A percentile compares a stretch with the other conserved stretches of the same genome.
phyloP scores from a whole-genome alignment of 2,329 filamentous ascomycete species.

The Ascomycota sp. region DNA sequence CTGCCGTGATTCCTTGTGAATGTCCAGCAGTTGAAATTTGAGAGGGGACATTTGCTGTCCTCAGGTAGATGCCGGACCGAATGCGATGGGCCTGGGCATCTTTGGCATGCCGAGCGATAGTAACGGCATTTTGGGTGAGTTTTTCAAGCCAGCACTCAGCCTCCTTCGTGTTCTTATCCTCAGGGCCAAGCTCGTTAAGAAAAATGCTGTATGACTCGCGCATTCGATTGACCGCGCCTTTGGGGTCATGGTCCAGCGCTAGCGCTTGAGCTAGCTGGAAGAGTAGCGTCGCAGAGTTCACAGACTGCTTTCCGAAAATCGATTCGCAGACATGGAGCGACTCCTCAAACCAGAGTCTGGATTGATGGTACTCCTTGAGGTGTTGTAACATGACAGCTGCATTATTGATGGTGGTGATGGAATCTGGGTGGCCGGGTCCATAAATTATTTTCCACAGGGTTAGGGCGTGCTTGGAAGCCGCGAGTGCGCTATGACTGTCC shows the following conservation, averaged over 20 bases:
- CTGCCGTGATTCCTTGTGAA: constrained; percentile 10
- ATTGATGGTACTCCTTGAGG: constrained; percentile 86
- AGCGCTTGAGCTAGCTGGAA: constrained; percentile 95
- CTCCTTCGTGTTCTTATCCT: constrained; percentile 96
- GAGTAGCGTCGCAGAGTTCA: constrained; percentile 83
- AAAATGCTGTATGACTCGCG: constrained; percentile 95
- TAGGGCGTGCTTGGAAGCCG: constrained; percentile 79
- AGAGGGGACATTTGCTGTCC: constrained; percentile 12
- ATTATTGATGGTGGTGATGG: constrained; percentile 97
- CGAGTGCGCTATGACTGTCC: constrained; percentile 72
- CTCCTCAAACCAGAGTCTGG: constrained; percentile 89
- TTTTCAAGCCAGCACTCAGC: constrained; percentile 93
- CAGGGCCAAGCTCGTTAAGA: constrained; percentile 62
- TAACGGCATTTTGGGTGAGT: constrained; percentile 85
- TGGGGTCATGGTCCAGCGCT: constrained; percentile 86
- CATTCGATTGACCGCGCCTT: constrained; percentile 82
- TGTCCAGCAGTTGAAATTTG: constrained; percentile 9
- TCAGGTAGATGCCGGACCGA: constrained; percentile 49
- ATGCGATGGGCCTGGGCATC: constrained; percentile 59
- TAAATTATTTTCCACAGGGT: constrained; percentile 96
- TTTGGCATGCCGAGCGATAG: constrained; percentile 84
- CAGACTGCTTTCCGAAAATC: constrained; percentile 71
- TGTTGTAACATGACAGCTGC: constrained; percentile 96
- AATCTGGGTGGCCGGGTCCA: constrained; percentile 81
- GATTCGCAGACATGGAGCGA: constrained; percentile 76